These are phyloP conservation scores for Ilex aquifolium DNA, from an alignment of 257 asterid species.

Conservation along the genomic window DNA sequence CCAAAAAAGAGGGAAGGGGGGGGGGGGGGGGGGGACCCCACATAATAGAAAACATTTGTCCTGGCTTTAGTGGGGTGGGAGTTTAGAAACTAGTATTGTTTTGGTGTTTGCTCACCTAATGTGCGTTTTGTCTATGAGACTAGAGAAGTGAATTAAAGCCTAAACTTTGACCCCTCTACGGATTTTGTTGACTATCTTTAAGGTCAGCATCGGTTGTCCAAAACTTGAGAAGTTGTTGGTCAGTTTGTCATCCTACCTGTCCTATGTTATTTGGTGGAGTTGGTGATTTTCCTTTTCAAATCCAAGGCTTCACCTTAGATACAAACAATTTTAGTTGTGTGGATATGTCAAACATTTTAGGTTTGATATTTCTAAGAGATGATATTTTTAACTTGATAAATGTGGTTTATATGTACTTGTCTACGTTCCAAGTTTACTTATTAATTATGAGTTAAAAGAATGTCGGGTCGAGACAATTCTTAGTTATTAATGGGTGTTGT, in stretches of 20 bases:
- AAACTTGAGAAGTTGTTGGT: conserved; percentile 29
- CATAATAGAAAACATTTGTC: no score
- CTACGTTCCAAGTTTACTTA: no score
- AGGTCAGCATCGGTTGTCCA: conserved; percentile 33
- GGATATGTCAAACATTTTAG: no score
- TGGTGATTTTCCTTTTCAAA: background rate
- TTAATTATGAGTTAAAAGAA: no score
- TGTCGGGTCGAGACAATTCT: no score
- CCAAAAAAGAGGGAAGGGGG: no score
- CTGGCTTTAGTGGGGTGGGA: background rate
- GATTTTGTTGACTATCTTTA: conserved; percentile 5
- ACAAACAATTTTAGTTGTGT: background rate
- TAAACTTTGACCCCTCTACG: conserved; percentile 14
- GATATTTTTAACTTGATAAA: no score
- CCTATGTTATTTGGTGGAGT: background rate
- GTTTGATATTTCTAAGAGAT: no score
- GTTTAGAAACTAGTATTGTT: conserved; percentile 8
- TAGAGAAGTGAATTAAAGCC: conserved; percentile 21
- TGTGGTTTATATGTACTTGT: no score
- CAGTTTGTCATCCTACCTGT: conserved; percentile 9
- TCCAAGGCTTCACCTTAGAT: background rate
- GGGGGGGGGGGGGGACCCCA: no score
- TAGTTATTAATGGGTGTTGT: no score
- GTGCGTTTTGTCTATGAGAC: conserved; percentile 9
- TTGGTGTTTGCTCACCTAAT: conserved; percentile 58